Evolutionary conservation across 495 filamentous ascomycete species (phyloP).

Genomic region (Talaromyces thailandensis): DNA sequence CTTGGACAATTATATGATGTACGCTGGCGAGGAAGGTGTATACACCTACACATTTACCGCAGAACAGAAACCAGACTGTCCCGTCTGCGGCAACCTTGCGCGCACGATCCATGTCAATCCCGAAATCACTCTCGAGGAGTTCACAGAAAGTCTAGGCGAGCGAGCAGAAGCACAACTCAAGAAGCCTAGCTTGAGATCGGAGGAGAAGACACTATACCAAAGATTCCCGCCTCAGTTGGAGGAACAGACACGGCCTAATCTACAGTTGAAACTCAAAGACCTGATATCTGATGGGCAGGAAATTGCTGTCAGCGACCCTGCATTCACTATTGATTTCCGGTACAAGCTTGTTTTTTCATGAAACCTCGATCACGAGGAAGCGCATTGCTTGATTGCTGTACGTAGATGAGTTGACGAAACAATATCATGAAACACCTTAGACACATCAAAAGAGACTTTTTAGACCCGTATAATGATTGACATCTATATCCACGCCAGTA

Average conservation of each 20-base stretch:
- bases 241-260: slow-evolving; percentile 70
- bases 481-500: not conserved
- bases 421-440: slow-evolving; percentile 3
- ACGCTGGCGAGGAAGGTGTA: slow-evolving; percentile 86
- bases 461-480: not conserved
- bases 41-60: slow-evolving; percentile 97
- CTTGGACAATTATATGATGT: slow-evolving; percentile 98
- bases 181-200: slow-evolving; percentile 79
- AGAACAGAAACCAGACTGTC: slow-evolving; percentile 85
- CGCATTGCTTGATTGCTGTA: not conserved
- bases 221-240: slow-evolving; percentile 72
- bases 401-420: not conserved
- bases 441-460: not conserved
- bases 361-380: not conserved
- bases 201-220: slow-evolving; percentile 81
- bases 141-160: slow-evolving; percentile 76
- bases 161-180: slow-evolving; percentile 80
- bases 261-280: slow-evolving; percentile 65
- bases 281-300: slow-evolving; percentile 59
- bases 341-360: slow-evolving; percentile 47
- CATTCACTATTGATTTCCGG: slow-evolving; percentile 66
- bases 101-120: slow-evolving; percentile 63
- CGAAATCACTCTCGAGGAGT: slow-evolving; percentile 66
- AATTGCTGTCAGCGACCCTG: slow-evolving; percentile 75
- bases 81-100: slow-evolving; percentile 81